Evolutionary conservation across 371 early-diverging fungal species (phyloP).

Genomic region (Entomophthora muscae): DNA sequence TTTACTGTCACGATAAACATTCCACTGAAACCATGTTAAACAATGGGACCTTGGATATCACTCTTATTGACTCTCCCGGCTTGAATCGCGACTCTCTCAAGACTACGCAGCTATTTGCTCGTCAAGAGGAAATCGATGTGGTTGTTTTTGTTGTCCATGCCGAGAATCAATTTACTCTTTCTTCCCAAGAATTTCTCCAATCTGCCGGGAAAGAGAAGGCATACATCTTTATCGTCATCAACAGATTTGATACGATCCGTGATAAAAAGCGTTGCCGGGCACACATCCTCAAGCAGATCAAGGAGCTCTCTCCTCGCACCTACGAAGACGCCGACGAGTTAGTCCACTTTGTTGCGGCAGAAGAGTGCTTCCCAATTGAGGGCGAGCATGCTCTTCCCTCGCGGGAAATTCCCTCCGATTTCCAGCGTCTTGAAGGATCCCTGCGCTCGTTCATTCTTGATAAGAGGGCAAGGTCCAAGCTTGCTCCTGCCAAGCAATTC

Average conservation of each 20-base stretch:
- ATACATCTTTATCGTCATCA: conserved; percentile 93
- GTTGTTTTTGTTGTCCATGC: conserved; percentile 96
- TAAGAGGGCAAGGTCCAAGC: conserved; percentile 84
- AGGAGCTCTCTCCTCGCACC: conserved; percentile 74
- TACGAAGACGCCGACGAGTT: conserved; percentile 78
- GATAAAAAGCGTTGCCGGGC: conserved; percentile 83
- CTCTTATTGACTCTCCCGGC: conserved; percentile 95
- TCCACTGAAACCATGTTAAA: conserved; percentile 57
- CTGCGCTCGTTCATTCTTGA: conserved; percentile 84
- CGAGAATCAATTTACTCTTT: conserved; percentile 94
- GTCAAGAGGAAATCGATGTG: conserved; percentile 96
- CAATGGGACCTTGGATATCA: conserved; percentile 87
- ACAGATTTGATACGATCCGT: conserved; percentile 87
- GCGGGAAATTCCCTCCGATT: conserved; percentile 37
- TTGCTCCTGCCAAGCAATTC: conserved; percentile 84
- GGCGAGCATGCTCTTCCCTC: conserved; percentile 15
- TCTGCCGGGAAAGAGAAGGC: conserved; percentile 95
- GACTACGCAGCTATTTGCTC: conserved; percentile 87
- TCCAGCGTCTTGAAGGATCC: conserved; percentile 60
- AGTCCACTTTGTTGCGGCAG: conserved; percentile 91
- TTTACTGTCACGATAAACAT: conserved; percentile 62
- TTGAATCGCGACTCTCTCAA: conserved; percentile 91
- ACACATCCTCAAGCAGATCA: conserved; percentile 84
- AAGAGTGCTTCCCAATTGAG: conserved; percentile 20
- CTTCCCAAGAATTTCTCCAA: conserved; percentile 72